Evolutionary conservation across 345 rosid species (phyloP), one percentile per base, ranked within the genome.

Genomic region (Punica granatum): DNA sequence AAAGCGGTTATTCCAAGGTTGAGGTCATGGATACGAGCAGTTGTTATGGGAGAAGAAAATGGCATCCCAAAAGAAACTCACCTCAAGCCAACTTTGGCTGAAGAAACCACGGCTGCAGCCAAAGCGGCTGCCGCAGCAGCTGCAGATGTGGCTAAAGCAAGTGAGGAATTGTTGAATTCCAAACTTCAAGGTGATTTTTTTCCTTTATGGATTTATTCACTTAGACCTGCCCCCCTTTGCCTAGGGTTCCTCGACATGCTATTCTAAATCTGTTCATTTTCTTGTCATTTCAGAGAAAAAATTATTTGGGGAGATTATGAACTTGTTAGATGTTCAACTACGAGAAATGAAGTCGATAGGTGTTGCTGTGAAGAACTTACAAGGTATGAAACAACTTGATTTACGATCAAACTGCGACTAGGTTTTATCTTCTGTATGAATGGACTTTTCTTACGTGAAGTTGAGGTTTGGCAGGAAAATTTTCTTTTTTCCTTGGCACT

Each of bases 41-140:
- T 91, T 75, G 87, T 83, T 30, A 39, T 75, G 37, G 97, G 86
- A 81, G 96, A 91, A 75, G 94, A 88, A 75, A 75, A 88, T 73
- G 88, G 80, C 37, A 60, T 53, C 66, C 69, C 63, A 37, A 79
- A 74, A 70, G 81, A 80, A 78, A 66, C 69, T 67, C 73, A 77
- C 41, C 72, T 68, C 65, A 86, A 85, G 76, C 92, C 97, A 65
- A 92, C 83, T 81, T 70, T 87, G 78, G 92, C 83, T 65, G 99
- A 94, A 75, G 98, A 92, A 74, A 90, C 98, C 48, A 93, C 92
- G 14, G 89, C 90, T 32, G 99, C 97, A 49, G 93, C 97, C 39
- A 94, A 89, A 83, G 75, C 97, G 62, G 98, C 99, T 23, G 92
- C 98, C 11, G 87, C 87, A 1, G 96, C 98, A 8, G 96, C 98